Evolutionary conservation across 352 stramenopile genomes (phyloP).

Genomic region (Phytophthora pisi): DNA sequence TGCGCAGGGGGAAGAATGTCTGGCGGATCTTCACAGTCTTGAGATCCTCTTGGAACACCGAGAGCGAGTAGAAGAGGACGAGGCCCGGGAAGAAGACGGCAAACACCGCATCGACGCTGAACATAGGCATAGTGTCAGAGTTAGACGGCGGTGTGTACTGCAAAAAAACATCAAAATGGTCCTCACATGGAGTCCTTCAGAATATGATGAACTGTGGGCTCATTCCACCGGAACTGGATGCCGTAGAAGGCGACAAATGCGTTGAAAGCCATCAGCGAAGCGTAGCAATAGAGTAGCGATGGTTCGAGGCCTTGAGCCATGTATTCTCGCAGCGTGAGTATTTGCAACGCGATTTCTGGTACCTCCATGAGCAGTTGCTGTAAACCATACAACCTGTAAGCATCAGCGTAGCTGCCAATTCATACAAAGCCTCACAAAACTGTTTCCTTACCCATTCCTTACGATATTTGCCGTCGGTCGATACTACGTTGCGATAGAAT

Average conservation of each 20-base stretch:
- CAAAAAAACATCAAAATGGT: not conserved
- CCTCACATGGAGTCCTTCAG: constrained; percentile 48
- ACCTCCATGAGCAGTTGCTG: constrained; percentile 41
- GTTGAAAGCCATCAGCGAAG: constrained; percentile 46
- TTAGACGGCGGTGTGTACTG: too few species aligned
- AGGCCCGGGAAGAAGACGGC: constrained; percentile 45
- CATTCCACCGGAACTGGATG: constrained; percentile 42
- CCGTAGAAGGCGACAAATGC: constrained; percentile 40
- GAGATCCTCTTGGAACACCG: constrained; percentile 42
- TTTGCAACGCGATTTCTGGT: constrained; percentile 38
- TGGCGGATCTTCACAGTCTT: constrained; percentile 38
- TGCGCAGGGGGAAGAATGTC: constrained; percentile 42
- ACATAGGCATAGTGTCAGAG: not conserved
- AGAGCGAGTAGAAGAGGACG: constrained; percentile 35
- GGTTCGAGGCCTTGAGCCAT: constrained; percentile 32
- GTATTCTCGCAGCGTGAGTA: constrained; percentile 29
- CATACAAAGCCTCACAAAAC: not conserved
- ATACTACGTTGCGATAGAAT: constrained; percentile 17
- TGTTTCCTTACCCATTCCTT: constrained; percentile 32
- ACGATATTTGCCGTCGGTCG: constrained; percentile 31
- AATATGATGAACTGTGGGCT: constrained; percentile 36
- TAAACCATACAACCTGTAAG: not conserved
- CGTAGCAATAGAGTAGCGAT: constrained; percentile 40
- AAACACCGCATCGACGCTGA: constrained; percentile 44
- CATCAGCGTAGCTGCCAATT: not conserved